Base-by-base conservation (phyloP, 1,284 basidiomycete species). In the Tremellales sp. region DNA sequence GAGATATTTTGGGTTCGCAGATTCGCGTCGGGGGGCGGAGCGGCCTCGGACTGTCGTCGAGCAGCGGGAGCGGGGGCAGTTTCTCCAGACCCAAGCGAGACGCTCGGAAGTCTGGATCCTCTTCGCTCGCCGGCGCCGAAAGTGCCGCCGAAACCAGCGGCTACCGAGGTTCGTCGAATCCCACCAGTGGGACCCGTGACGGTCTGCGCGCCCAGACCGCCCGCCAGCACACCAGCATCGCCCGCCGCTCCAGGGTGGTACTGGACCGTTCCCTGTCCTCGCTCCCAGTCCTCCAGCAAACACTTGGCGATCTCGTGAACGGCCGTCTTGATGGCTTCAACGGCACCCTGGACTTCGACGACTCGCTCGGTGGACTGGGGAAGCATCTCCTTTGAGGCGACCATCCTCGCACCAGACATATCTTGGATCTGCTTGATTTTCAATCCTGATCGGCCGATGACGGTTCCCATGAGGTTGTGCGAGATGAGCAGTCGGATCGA, bases 341-440 rank as follows among this genome's bases (percentile, higher is more conserved):
- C 85, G 32, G 86, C 79, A 47, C 93, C 93, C 72, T 97, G 91
- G 41, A 97, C 89, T 73, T 97, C 93, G 54, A 97, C 93, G 58
- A 97, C 86, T 53, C 93, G 87, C 75, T 99, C 95, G 33, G 95
- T 98, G 33, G 91, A 97, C 70, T 97, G 93, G 14, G 95, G 93
- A 26, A 99, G 83, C 89, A 98, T 97, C 63, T 97, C 89, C 75
- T 99, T 97, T 56, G 89, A 91, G 18, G 95, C 95, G 48, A 95
- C 88, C 85, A 99, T 92, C 49, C 94, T 84, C 19, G 93, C 93
- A 47, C 95, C 95, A 43, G 92, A 95, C 42, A 83, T 79, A 74
- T 98, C 95, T 72, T 99, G 95, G 71, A 99, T 99, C 71, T 93
- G 90, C 78, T 98, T 98, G 76, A 99, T 99, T 82, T 97, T 98